phyloP scores from a whole-genome alignment of 768 basidiomycete species.

The Xerocomellus dryophilus region DNA sequence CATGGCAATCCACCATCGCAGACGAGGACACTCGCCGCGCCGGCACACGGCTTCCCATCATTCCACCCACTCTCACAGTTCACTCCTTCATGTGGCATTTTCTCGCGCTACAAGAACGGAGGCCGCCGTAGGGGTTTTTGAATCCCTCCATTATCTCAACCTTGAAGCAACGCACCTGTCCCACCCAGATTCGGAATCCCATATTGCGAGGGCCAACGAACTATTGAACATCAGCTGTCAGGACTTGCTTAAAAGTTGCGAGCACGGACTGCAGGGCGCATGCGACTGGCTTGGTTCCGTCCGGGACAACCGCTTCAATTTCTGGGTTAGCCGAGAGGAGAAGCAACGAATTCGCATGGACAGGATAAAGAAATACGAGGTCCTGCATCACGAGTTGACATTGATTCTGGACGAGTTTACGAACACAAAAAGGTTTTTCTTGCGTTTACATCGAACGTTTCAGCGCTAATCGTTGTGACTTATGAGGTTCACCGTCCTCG shows the following conservation, averaged over 20 bases:
- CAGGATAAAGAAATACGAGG: conserved; percentile 37
- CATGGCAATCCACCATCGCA: not conserved
- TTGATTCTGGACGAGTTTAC: conserved; percentile 45
- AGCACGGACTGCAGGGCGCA: conserved; percentile 38
- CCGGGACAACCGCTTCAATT: conserved; percentile 34
- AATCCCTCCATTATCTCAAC: conserved; percentile 66
- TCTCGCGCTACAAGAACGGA: conserved; percentile 38
- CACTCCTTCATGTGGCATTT: conserved; percentile 39
- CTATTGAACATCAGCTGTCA: conserved; percentile 53
- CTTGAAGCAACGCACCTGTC: conserved; percentile 54
- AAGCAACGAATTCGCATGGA: conserved; percentile 32
- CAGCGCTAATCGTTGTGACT: conserved; percentile 14
- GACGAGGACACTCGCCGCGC: conserved; percentile 12
- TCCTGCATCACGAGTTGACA: conserved; percentile 36
- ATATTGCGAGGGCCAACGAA: conserved; percentile 41
- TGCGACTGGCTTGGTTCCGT: conserved; percentile 51
- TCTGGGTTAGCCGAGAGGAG: conserved; percentile 36
- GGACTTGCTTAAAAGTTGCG: conserved; percentile 47
- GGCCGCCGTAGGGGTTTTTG: conserved; percentile 68
- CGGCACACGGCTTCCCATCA: conserved; percentile 19
- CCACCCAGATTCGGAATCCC: conserved; percentile 46
- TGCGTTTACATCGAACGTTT: not conserved
- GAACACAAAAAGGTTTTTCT: conserved; percentile 46
- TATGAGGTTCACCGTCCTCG: conserved; percentile 46
- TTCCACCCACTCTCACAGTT: conserved; percentile 35